These are phyloP conservation scores for Colletotrichum plurivorum DNA, from an alignment of 2,329 filamentous ascomycete genomes.

Conservation along the genomic window DNA sequence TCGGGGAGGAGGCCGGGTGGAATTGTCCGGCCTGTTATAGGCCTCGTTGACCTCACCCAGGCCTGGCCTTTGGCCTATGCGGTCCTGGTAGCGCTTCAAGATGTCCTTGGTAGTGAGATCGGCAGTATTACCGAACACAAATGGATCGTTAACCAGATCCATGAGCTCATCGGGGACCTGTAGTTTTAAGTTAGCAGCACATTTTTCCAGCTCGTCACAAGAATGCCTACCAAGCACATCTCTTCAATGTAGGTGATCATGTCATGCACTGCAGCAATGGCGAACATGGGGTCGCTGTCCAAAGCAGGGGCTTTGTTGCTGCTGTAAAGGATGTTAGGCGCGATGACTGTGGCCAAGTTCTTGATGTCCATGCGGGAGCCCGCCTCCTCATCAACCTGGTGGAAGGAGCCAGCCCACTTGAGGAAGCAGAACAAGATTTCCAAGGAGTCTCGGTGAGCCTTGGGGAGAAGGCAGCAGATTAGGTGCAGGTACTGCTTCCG, in stretches of 20 bases:
- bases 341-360: constrained; percentile 97
- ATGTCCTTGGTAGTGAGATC: constrained; percentile 99
- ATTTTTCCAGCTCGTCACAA: neutral
- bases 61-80: constrained; percentile 72
- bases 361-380: constrained; percentile 99
- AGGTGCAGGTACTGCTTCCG: constrained; percentile 90
- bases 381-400: constrained; percentile 95
- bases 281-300: constrained; percentile 90
- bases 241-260: constrained; percentile 94
- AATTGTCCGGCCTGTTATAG: constrained; percentile 71
- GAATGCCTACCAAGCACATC: constrained; percentile 88
- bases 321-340: constrained; percentile 92
- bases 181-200: constrained; percentile 38
- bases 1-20: constrained; percentile 66
- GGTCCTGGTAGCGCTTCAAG: constrained; percentile 90
- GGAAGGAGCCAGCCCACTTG: constrained; percentile 97
- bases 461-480: constrained; percentile 92
- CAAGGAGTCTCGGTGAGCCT: constrained; percentile 91
- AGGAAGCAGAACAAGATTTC: constrained; percentile 97
- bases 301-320: constrained; percentile 75
- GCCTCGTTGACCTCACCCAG: constrained; percentile 69
- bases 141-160: constrained; percentile 85
- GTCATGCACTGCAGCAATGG: constrained; percentile 92
- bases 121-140: constrained; percentile 83
- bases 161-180: constrained; percentile 95